Base-by-base conservation (phyloP, 1,284 basidiomycete genomes). In the Anthracocystis walkeri region DNA sequence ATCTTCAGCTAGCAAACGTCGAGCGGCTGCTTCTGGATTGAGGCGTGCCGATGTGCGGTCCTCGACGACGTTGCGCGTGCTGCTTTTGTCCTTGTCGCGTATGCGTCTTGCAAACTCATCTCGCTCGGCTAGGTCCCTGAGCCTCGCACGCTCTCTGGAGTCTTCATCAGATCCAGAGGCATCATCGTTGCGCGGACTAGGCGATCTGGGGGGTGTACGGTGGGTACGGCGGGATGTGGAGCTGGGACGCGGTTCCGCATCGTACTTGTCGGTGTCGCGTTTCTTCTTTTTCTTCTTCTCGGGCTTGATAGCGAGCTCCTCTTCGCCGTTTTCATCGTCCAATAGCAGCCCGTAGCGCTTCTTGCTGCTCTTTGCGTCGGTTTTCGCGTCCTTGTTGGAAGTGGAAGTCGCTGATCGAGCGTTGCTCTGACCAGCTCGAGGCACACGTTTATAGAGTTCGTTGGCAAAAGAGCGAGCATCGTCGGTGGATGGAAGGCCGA, bases 41-140 rank as follows among this genome's bases (percentile, higher is more conserved):
- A 72, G 67, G 12, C 66, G 64, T 7, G 70, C 54, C 0, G 67
- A 73, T 16, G 94, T 93, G 27, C 92, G 90, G 84, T 98, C 96
- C 84, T 95, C 92, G 41, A 97, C 91, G n/a, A 98, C 86, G 82
- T 92, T 92, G 87, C 95, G 96, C 42, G 92, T 93, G 84, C 89
- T 90, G 85, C 93, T 92, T 80, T 89, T 89, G 86, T 99, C 95
- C 66, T 92, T 91, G 64, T 92, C 89, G 80, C 90, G 90, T 79
- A 98, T 90, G 6, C 96, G 91, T 75, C 93, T 91, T 0, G 96
- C 92, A 80, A 98, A 97, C 38, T 92, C 95, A 85, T 99, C 96
- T 66, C 96, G 89, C 74, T 97, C 96, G 63, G 89, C 89, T 14
- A 93, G 75, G 80, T 99, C 96, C 81, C 91, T 89, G 58, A 91